Evolutionary conservation across 495 filamentous ascomycete species (phyloP), one percentile per base, ranked within the genome.

Genomic region (Trichoderma gamsii): DNA sequence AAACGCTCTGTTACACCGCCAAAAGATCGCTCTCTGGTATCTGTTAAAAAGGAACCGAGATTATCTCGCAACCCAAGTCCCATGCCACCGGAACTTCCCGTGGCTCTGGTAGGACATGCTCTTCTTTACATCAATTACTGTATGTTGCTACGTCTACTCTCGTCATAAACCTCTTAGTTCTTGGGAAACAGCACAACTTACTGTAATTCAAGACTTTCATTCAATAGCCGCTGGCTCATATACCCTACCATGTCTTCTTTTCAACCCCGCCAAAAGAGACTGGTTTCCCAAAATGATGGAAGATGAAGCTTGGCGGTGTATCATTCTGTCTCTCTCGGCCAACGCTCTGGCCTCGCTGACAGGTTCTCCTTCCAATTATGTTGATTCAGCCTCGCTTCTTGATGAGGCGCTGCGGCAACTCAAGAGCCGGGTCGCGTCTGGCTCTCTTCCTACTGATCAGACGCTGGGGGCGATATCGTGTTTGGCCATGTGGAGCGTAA

Each of bases 241-340:
- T 21, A 61, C 25, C 16, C 56, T 61, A 13, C 56, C 56, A 4
- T 61, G 56, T 7, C 25, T 61, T 11, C 56, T 61, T 18, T 61
- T 61, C 56, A 61, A 61, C 56, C 56, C 56, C 13, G 56, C 56
- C 56, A 61, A 61, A 32, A 61, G 56, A 15, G 56, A 61, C 56
- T 61, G 56, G 56, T 61, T 61, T 13, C 56, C 56, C 56, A 61
- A 25, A 5, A 61, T 61, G 56, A 61, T 61, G 56, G 16, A 61
- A 25, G 56, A 61, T 32, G 56, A 61, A 18, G 27, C 56, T 32
- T 61, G 56, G 56, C 56, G 25, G 29, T 61, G 56, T 25, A 61
- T 61, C 56, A 61, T 61, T 12, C 16, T 61, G 13, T 61, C 56
- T 61, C 56, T 61, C 23, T 61, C 56, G 5, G 56, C 56, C 27